Conservation (phyloP, 352 stramenopile species). For the Globisporangium heterothallicum region DNA sequence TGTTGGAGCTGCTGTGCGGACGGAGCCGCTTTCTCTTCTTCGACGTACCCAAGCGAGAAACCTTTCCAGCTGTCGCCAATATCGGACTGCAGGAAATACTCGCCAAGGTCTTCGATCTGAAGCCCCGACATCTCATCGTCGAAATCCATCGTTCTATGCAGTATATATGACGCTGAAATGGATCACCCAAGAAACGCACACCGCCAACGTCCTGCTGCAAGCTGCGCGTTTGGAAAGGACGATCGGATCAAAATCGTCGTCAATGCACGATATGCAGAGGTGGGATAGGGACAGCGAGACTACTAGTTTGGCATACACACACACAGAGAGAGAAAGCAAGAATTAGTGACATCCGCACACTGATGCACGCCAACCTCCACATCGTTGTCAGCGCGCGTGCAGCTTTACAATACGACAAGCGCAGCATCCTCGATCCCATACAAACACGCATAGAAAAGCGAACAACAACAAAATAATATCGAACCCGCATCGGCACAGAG, state of each 20-base stretch:
- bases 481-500: too few relatives aligned
- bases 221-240: too few relatives aligned
- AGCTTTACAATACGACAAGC: background rate
- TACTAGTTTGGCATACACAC: background rate
- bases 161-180: background rate
- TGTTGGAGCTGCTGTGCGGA: background rate
- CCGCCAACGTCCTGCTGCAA: too few relatives aligned
- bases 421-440: background rate
- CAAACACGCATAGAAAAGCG: too few relatives aligned
- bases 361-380: background rate
- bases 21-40: conserved; percentile 27
- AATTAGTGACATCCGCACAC: too few relatives aligned
- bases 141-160: conserved; percentile 35
- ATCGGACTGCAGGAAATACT: conserved; percentile 64
- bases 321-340: too few relatives aligned
- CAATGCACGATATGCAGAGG: too few relatives aligned
- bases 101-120: conserved; percentile 70
- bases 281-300: too few relatives aligned
- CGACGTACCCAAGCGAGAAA: conserved; percentile 59
- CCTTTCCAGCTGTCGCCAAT: conserved; percentile 64
- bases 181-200: background rate
- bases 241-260: too few relatives aligned
- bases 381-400: background rate
- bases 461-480: background rate
- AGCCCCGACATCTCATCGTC: conserved; percentile 66